A percentile compares a stretch with the other conserved stretches of the same genome.
Evolutionary conservation across 257 asterid species (phyloP).

Genomic region (Solanum appendiculatum): DNA sequence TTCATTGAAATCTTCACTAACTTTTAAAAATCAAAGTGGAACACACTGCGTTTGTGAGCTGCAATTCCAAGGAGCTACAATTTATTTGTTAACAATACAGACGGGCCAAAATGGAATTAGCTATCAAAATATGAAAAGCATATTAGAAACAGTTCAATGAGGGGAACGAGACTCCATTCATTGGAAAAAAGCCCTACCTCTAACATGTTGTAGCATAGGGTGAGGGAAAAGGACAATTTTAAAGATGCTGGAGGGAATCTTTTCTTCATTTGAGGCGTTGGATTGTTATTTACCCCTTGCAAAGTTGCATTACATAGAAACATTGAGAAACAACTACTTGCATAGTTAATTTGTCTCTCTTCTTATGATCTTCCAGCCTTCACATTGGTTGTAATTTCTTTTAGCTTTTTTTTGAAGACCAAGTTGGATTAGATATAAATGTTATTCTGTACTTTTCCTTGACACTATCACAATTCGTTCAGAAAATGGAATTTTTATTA

Average conservation of each 20-base stretch:
- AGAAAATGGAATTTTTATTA: neutral
- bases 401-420: neutral
- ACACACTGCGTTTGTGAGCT: neutral
- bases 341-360: neutral
- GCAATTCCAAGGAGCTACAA: neutral
- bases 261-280: neutral
- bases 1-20: neutral
- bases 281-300: neutral
- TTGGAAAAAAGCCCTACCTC: neutral
- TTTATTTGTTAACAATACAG: neutral
- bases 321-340: neutral
- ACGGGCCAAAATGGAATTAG: neutral
- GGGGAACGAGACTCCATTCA: neutral
- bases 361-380: neutral
- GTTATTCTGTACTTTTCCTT: neutral
- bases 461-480: neutral
- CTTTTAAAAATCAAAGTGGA: neutral
- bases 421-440: neutral
- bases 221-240: neutral
- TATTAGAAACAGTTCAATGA: neutral
- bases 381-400: neutral
- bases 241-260: neutral
- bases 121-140: neutral
- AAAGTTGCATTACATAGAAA: neutral
- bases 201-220: neutral